These are phyloP conservation scores for Corymbia citriodora DNA, from an alignment of 441 rosid genomes.

Conservation along the genomic window DNA sequence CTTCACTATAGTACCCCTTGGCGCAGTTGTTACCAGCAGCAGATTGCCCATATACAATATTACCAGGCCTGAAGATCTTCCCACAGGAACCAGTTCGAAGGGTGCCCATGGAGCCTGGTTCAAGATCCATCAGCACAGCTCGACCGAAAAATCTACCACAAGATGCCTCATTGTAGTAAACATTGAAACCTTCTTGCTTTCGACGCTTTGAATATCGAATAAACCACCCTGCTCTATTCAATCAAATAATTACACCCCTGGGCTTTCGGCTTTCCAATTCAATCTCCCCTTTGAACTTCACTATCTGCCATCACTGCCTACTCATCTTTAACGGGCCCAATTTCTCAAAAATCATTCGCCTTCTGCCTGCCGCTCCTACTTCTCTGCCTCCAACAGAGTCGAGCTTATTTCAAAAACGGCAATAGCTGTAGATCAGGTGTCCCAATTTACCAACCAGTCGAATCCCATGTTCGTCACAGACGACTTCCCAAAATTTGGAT, in stretches of 20 bases:
- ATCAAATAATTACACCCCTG: too few species aligned
- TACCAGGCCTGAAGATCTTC: constrained; percentile 6
- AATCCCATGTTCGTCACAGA: constrained; percentile 1
- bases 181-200: not conserved
- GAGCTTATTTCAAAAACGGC: too few species aligned
- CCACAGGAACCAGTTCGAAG: not conserved
- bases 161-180: constrained; percentile 6
- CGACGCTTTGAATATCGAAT: too few species aligned
- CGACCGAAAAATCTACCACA: constrained; percentile 3
- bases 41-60: not conserved
- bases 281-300: too few species aligned
- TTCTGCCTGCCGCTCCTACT: too few species aligned
- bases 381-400: too few species aligned
- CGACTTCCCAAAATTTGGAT: constrained; percentile 4
- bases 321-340: too few species aligned
- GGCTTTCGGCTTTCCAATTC: too few species aligned
- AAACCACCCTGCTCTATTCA: too few species aligned
- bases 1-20: not conserved
- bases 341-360: too few species aligned
- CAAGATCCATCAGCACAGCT: constrained; percentile 12
- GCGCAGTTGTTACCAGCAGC: constrained; percentile 6
- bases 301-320: too few species aligned
- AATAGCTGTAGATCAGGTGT: not conserved
- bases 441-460: not conserved
- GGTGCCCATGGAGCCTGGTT: constrained; percentile 2